phyloP scores from a whole-genome alignment of 1,284 basidiomycete genomes.

The Sanghuangporus sanghuang region DNA sequence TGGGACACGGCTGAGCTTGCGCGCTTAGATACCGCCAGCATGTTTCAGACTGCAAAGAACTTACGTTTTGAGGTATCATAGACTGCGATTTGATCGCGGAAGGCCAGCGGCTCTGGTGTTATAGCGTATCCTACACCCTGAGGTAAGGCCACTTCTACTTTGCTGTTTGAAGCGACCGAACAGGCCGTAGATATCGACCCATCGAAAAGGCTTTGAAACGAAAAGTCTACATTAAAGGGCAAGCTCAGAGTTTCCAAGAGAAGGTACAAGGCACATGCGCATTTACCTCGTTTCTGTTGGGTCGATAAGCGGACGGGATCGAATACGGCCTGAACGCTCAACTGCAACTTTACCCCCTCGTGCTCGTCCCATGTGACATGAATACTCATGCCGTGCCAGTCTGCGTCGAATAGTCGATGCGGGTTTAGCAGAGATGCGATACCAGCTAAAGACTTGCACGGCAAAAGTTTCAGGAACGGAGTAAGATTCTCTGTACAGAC shows the following conservation, averaged over 20 bases:
- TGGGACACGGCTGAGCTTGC: not conserved
- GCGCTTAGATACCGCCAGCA: conserved; percentile 5
- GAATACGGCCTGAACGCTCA: conserved; percentile 81
- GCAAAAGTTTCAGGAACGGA: conserved; percentile 90
- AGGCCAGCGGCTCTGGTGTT: conserved; percentile 42
- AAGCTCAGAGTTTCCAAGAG: not conserved
- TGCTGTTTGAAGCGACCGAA: conserved; percentile 53
- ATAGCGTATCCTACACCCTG: conserved; percentile 37
- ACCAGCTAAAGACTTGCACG: conserved; percentile 89
- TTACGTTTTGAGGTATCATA: conserved; percentile 50
- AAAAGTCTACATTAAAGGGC: conserved; percentile 57
- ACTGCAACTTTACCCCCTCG: conserved; percentile 55
- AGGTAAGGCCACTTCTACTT: conserved; percentile 45
- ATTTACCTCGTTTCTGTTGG: conserved; percentile 53
- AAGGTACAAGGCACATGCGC: not conserved
- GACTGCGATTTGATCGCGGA: conserved; percentile 29
- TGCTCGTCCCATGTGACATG: conserved; percentile 60
- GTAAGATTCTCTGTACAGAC: conserved; percentile 98
- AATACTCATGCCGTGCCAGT: conserved; percentile 85
- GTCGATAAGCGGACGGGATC: conserved; percentile 64
- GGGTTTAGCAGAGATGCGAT: conserved; percentile 84
- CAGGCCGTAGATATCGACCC: conserved; percentile 57
- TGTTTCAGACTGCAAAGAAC: conserved; percentile 16
- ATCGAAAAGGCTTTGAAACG: conserved; percentile 70
- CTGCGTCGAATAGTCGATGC: conserved; percentile 79